These are phyloP conservation scores for Paracorniculantispora psalliotae DNA, from an alignment of 2,329 filamentous ascomycete genomes.

Conservation along the genomic window DNA sequence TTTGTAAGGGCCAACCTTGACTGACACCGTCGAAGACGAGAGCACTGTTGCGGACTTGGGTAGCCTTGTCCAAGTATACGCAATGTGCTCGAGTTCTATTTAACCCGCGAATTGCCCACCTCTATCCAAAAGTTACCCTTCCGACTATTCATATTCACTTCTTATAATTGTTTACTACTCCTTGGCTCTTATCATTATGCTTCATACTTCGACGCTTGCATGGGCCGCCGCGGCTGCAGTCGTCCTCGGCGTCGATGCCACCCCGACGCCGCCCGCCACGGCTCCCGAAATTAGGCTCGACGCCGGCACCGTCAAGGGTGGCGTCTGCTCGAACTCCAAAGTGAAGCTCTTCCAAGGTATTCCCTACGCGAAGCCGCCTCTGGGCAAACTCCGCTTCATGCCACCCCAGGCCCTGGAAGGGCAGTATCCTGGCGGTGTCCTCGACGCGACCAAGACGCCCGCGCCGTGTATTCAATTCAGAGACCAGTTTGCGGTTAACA, in stretches of 20 bases:
- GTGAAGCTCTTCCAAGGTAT: conserved; percentile 17
- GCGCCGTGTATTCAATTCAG: conserved; percentile 15
- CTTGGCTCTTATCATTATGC: neutral
- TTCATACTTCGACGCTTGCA: neutral
- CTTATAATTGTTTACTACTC: too few species aligned
- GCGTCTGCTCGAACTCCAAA: neutral
- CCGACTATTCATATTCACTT: too few species aligned
- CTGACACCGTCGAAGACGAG: too few species aligned
- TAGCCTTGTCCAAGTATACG: too few species aligned
- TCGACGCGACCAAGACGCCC: conserved; percentile 14
- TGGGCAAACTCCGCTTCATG: conserved; percentile 16
- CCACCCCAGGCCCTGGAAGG: conserved; percentile 12
- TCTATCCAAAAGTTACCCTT: too few species aligned
- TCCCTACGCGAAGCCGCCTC: conserved; percentile 19
- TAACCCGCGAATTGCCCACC: too few species aligned
- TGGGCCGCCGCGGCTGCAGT: neutral
- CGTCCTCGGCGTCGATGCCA: neutral
- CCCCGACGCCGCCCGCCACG: neutral
- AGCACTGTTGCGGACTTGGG: too few species aligned
- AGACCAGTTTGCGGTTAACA: neutral
- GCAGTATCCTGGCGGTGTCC: neutral
- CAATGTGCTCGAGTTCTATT: too few species aligned
- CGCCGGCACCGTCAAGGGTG: neutral
- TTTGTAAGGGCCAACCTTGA: too few species aligned
- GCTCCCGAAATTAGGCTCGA: neutral